These are phyloP conservation scores for Magnaporthales sp. DNA, from an alignment of 2,329 filamentous ascomycete genomes.

Conservation along the genomic window DNA sequence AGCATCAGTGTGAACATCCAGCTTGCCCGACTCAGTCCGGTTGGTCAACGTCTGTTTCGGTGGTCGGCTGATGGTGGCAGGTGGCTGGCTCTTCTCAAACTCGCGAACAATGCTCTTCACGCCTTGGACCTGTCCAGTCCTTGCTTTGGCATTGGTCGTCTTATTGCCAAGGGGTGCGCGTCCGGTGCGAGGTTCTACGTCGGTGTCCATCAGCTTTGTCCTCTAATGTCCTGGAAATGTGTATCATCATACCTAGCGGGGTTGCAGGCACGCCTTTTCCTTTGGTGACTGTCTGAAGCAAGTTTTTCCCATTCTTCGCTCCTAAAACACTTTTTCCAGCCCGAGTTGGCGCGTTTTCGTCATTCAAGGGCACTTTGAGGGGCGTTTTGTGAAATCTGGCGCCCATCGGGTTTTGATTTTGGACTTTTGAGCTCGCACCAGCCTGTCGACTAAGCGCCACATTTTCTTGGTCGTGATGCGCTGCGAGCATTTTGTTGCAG, in stretches of 20 bases:
- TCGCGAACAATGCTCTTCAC: slow-evolving; percentile 51
- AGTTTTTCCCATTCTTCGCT: slow-evolving; percentile 45
- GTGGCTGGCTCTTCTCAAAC: slow-evolving; percentile 53
- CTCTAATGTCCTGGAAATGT: slow-evolving; percentile 4
- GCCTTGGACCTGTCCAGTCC: slow-evolving; percentile 53
- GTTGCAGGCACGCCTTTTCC: slow-evolving; percentile 63
- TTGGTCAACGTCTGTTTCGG: slow-evolving; percentile 21
- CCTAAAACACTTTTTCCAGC: slow-evolving; percentile 49
- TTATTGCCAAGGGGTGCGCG: slow-evolving; percentile 86
- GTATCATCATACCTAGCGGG: slow-evolving; percentile 57
- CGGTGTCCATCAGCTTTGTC: slow-evolving; percentile 2
- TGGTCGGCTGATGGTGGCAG: slow-evolving; percentile 49
- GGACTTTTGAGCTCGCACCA: slow-evolving; percentile 52
- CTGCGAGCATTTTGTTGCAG: slow-evolving; percentile 19
- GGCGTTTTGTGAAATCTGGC: slow-evolving; percentile 74
- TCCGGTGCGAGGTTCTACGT: slow-evolving; percentile 46
- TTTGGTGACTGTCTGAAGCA: slow-evolving; percentile 42
- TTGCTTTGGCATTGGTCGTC: slow-evolving; percentile 80
- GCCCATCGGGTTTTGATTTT: slow-evolving; percentile 54
- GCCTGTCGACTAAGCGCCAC: slow-evolving; percentile 67
- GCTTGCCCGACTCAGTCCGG: slow-evolving; percentile 42
- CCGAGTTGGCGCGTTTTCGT: slow-evolving; percentile 65
- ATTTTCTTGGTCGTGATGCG: slow-evolving; percentile 82
- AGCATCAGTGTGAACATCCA: slow-evolving; percentile 52
- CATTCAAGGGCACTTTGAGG: slow-evolving; percentile 66